Base-by-base conservation (phyloP, 2,329 filamentous ascomycete species). In the Chaetothyriales sp. region DNA sequence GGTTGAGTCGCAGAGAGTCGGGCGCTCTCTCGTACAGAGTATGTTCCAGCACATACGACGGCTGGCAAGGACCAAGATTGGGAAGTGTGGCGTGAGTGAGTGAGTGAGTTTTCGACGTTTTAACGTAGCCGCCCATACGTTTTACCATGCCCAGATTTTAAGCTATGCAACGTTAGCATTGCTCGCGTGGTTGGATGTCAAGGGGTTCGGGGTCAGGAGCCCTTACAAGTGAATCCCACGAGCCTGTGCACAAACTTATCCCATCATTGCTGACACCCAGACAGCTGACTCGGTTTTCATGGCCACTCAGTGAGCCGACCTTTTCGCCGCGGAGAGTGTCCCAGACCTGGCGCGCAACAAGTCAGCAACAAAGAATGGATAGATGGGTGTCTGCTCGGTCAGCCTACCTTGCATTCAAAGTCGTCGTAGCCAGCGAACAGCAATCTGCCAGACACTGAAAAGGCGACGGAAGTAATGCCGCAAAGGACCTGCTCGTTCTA, bases 281-380 rank as follows among this genome's bases (percentile, higher is more conserved):
- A 71, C 92, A 98, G 79, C 90, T 96, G 67, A 98, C 92, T 60
- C 92, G 85, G 75, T 98, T 98, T 72, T 96, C 90, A 70, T 98
- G 92, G 62, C 92, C 92, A 63, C 93, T 90, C 53, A 98, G 77
- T 51, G 89, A 95, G 65, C 92, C 92, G 58, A 98, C 88, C 73
- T 95, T 93, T 68, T 98, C 92, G 57, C 90, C 92, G 59, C 92
- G 84, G 51, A 94, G 87, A 56, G 95, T 81, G 70, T 98, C 92
- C 92, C 92, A 98, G 54, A 96, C 92, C 90, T 96, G 19, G 25
- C 57, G 49, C 44, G 51, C 15, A 18, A 26, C 19, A 20, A 51
- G 55, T 68, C 48, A 64, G 63, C 20, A 53, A 28, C 45, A 28
- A 44, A 22, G 39, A 36, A 44, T n/a, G 25, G 9, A 15, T 42